Evolutionary conservation across 768 basidiomycete genomes (phyloP).

Genomic region (Calvatia gigantea): DNA sequence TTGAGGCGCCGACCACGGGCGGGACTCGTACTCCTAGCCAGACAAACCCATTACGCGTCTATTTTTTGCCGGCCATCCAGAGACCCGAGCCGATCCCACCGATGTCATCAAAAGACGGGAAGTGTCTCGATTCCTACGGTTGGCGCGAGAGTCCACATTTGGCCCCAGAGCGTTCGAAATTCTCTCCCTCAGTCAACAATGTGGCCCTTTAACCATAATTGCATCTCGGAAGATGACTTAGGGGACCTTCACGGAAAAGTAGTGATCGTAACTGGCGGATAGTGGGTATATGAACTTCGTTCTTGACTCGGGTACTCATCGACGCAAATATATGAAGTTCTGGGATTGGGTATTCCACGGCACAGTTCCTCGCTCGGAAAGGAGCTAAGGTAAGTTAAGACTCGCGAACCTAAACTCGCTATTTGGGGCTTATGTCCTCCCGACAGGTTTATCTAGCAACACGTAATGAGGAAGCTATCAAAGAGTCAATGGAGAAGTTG

Average conservation of each 20-base stretch:
- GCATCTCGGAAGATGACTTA: slow-evolving; percentile 1
- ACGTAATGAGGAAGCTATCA: slow-evolving; percentile 15
- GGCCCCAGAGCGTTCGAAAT: too few species aligned
- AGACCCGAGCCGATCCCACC: too few species aligned
- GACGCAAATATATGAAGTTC: not conserved
- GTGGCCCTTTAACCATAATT: not conserved
- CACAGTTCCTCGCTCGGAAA: slow-evolving; percentile 4
- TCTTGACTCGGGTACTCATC: not conserved
- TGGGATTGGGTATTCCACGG: slow-evolving; percentile 2
- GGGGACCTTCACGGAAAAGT: slow-evolving; percentile 1
- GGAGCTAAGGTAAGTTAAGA: slow-evolving; percentile 5
- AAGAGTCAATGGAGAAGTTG: slow-evolving; percentile 18
- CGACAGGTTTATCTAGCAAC: slow-evolving; percentile 18
- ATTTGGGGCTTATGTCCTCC: not conserved
- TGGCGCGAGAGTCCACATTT: too few species aligned
- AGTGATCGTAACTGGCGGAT: slow-evolving; percentile 2
- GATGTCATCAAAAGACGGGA: too few species aligned
- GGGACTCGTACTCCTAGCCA: too few species aligned
- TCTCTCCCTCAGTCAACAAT: not conserved
- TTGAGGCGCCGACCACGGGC: too few species aligned
- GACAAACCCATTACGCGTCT: too few species aligned
- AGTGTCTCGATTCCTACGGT: too few species aligned
- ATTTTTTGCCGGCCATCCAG: too few species aligned
- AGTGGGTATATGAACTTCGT: not conserved
- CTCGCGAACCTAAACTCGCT: not conserved